Base-by-base conservation (phyloP, 345 rosid genomes). In the Kernera saxatilis region DNA sequence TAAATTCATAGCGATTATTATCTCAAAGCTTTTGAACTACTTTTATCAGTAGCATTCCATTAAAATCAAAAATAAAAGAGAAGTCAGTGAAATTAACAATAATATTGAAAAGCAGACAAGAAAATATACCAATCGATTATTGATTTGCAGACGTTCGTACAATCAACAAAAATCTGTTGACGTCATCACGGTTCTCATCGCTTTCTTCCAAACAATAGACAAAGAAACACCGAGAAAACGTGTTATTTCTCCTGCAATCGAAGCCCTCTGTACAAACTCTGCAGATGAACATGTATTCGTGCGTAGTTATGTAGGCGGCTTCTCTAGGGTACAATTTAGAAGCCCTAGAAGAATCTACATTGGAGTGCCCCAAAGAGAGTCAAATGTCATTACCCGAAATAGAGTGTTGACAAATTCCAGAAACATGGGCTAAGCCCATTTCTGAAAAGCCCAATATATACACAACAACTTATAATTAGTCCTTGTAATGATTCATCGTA, bases 381-480 rank as follows among this genome's bases (percentile, higher is more conserved):
- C n/a, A n/a, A n/a, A n/a, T n/a, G n/a, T n/a, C n/a, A n/a, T n/a
- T n/a, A n/a, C n/a, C n/a, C n/a, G n/a, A n/a, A n/a, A 22, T 32
- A n/a, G 30, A 60, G 36, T 12, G 29, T 56, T 5, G 62, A 35
- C 62, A 9, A 56, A 7, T 8, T 1, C 5, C 19, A 15, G 2
- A 35, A 48, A 26, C 19, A 65, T 53, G 52, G 63, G 63, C 72
- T 54, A 39, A 3, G 27, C 71, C 61, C 48, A 52, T 36, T 7
- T 11, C 3, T 51, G 1, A 33, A 3, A 49, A n/a, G 58, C 70
- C 35, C n/a, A 64, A 62, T 61, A 10, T 61, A 9, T 8, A 54
- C 23, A 8, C 23, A 27, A 8, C 50, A 19, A 2, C 1, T 4
- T 5, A 27, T 27, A 27, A n/a, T n/a, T n/a, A n/a, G n/a, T n/a